Base-by-base conservation (phyloP, 2,329 filamentous ascomycete species). In the Pseudocercospora crystallina region DNA sequence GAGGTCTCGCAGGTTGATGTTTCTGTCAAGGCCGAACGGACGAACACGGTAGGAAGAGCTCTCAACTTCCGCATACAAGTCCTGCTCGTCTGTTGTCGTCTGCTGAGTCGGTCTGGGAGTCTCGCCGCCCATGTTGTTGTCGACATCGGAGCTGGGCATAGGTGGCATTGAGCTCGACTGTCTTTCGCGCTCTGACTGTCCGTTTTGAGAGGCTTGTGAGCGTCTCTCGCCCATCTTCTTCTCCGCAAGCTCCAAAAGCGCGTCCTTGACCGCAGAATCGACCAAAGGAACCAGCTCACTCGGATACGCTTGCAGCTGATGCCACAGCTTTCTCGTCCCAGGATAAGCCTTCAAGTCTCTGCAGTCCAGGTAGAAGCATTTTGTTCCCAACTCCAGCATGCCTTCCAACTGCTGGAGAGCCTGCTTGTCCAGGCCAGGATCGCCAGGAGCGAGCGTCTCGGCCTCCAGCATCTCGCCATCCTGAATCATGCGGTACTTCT, bases 211-310 rank as follows among this genome's bases (percentile, higher is more conserved):
- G 43, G 65, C 60, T 26, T 61, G 61, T 52, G 72, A 59, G 52
- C 74, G 71, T 65, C 86, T 79, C 53, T 83, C 83, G 31, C 85
- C 77, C 78, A 87, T 89, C 63, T 95, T 87, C 53, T 86, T 85
- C 55, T 88, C 83, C 0, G 92, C 90, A 43, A 97, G 75, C 66
- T 96, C 91, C 17, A 94, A 82, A 86, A 97, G 95, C 47, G 90
- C 79, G 72, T 99, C 92, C 67, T 96, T 95, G 43, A 96, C 83
- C 5, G 85, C 85, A 70, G 95, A 89, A 79, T 99, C 95, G 87
- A 99, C 96, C 40, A 97, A 80, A 2, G 92, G 91, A 38, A 99
- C 87, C 46, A 99, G 91, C 78, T 99, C 94, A 65, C 94, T 90
- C 0, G 94, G 94, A 66, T 96, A 99, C 11, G 88, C 86, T 68